These are phyloP conservation scores for Ophiostoma sp. DNA, from an alignment of 2,329 filamentous ascomycete species.

Conservation along the genomic window DNA sequence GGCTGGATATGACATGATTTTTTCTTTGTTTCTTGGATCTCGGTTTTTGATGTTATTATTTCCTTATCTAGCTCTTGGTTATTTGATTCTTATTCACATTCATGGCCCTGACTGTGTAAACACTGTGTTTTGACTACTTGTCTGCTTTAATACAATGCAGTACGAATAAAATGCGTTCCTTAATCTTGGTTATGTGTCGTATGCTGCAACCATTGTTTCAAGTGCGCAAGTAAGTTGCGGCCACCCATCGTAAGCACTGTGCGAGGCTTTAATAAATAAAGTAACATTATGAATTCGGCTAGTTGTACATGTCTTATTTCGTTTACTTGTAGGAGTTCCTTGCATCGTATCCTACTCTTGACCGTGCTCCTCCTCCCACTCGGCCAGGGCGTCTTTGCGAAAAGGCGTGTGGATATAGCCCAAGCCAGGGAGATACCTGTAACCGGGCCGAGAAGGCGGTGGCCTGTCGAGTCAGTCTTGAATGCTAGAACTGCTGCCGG, in stretches of 20 bases:
- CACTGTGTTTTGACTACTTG: background rate
- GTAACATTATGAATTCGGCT: slow-evolving; percentile 8
- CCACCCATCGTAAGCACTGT: background rate
- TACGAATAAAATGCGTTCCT: background rate
- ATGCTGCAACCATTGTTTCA: background rate
- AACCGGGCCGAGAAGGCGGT: background rate
- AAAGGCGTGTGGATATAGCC: background rate
- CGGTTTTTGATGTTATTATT: background rate
- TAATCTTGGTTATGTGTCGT: background rate
- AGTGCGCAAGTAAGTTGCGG: background rate
- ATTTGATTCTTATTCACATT: background rate
- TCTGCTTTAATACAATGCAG: background rate
- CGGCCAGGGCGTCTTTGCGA: background rate
- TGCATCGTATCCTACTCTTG: background rate
- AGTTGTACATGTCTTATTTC: background rate
- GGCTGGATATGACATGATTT: slow-evolving; percentile 13
- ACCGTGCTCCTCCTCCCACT: background rate
- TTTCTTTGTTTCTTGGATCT: background rate
- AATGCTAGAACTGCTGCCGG: background rate
- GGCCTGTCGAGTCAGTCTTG: background rate
- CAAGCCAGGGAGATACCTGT: background rate
- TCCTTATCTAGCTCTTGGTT: background rate
- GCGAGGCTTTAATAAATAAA: background rate
- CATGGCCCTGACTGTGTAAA: background rate
- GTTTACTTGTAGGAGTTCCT: background rate